These are phyloP conservation scores for Phytopythium vexans DNA, from an alignment of 352 stramenopile species.

Conservation along the genomic window DNA sequence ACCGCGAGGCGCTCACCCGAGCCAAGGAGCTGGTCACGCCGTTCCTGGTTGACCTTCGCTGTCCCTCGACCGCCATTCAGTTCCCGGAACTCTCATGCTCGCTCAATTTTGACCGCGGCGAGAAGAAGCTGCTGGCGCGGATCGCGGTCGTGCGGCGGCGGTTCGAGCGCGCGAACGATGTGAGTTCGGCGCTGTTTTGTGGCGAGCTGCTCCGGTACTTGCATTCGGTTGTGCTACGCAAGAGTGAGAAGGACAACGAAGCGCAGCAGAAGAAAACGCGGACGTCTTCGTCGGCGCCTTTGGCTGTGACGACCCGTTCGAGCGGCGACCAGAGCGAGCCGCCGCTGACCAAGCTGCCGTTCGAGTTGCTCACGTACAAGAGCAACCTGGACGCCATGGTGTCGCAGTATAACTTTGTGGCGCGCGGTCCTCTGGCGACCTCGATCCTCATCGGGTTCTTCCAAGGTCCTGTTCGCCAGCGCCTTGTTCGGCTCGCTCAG, in stretches of 20 bases:
- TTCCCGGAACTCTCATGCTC: slow-evolving; percentile 36
- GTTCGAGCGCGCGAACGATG: slow-evolving; percentile 65
- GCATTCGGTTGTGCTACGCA: slow-evolving; percentile 62
- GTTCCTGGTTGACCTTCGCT: slow-evolving; percentile 51
- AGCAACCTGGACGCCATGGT: slow-evolving; percentile 76
- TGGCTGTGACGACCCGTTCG: too few species aligned
- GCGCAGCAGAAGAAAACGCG: slow-evolving; percentile 27
- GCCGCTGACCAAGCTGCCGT: slow-evolving; percentile 45
- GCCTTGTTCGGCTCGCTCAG: slow-evolving; percentile 38
- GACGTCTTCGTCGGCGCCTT: too few species aligned
- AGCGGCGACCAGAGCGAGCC: slow-evolving; percentile 13
- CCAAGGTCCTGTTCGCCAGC: slow-evolving; percentile 42
- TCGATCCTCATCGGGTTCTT: slow-evolving; percentile 60
- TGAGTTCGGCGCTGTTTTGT: slow-evolving; percentile 64
- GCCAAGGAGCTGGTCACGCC: slow-evolving; percentile 46
- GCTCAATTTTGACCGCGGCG: slow-evolving; percentile 53
- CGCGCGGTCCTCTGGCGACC: slow-evolving; percentile 45
- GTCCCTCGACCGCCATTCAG: slow-evolving; percentile 20
- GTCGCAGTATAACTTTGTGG: slow-evolving; percentile 76
- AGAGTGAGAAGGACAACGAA: slow-evolving; percentile 62
- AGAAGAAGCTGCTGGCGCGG: slow-evolving; percentile 53
- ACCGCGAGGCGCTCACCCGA: slow-evolving; percentile 43
- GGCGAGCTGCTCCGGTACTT: slow-evolving; percentile 61
- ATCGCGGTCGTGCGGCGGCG: slow-evolving; percentile 37
- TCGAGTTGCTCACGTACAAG: slow-evolving; percentile 76